Conservation (phyloP, 306 rosid genomes). For the Malus asiatica region DNA sequence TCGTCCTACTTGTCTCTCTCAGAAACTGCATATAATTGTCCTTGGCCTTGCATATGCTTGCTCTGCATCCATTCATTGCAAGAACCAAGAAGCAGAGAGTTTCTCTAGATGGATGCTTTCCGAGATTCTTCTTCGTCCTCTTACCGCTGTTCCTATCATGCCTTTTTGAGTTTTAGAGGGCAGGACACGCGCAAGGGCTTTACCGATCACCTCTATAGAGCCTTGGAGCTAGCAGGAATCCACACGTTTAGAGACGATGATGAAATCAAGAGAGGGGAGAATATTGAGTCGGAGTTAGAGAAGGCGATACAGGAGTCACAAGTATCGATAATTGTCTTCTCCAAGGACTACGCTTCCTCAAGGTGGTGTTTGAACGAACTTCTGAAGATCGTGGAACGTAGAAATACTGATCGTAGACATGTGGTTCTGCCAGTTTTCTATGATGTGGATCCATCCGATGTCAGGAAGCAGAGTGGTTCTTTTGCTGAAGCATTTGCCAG, state of each 20-base stretch:
- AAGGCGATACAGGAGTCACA: not conserved
- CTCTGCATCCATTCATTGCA: no score
- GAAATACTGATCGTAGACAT: not conserved
- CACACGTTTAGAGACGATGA: constrained; percentile 4
- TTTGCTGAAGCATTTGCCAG: not conserved
- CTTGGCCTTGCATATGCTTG: no score
- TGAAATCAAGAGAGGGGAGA: not conserved
- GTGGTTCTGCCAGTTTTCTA: not conserved
- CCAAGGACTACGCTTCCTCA: not conserved
- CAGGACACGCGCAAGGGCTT: not conserved
- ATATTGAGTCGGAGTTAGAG: not conserved
- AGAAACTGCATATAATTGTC: no score
- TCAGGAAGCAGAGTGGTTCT: not conserved
- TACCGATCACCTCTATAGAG: not conserved
- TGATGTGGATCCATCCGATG: not conserved
- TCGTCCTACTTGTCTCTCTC: no score
- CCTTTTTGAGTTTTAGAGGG: constrained; percentile 8
- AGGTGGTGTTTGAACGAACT: not conserved
- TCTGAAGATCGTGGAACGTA: not conserved
- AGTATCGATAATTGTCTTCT: not conserved
- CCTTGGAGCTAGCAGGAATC: not conserved
- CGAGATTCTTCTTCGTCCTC: not conserved
- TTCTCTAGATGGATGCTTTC: not conserved
- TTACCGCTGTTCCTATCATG: not conserved
- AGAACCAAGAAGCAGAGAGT: no score